phyloP scores from a whole-genome alignment of 352 stramenopile species.

The Globisporangium nunn region DNA sequence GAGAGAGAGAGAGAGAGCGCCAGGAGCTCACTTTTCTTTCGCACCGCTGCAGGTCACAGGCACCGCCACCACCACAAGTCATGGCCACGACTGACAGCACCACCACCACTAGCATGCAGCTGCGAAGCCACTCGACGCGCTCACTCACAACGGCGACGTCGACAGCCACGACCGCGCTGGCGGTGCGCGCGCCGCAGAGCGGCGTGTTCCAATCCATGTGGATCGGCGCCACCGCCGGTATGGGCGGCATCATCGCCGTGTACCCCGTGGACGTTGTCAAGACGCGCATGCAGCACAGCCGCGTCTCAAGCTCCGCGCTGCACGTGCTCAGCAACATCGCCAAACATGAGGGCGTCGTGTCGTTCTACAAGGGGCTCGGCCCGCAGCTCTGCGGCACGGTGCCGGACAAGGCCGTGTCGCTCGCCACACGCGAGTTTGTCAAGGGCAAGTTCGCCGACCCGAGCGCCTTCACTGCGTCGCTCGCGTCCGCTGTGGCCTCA shows the following conservation, averaged over 20 bases:
- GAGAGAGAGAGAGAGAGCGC: no score
- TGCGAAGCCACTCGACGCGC: conserved; percentile 7
- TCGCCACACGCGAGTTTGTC: conserved; percentile 73
- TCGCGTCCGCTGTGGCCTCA: conserved; percentile 58
- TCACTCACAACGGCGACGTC: conserved; percentile 6
- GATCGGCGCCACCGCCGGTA: conserved; percentile 71
- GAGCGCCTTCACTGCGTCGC: conserved; percentile 62
- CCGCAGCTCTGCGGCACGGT: conserved; percentile 70
- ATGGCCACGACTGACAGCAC: background rate
- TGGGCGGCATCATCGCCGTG: conserved; percentile 76
- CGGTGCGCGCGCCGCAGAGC: conserved; percentile 26
- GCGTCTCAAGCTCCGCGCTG: conserved; percentile 42
- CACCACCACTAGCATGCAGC: background rate
- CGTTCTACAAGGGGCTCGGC: conserved; percentile 75
- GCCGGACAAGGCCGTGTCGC: conserved; percentile 74
- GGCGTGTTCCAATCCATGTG: conserved; percentile 68
- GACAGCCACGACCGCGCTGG: conserved; percentile 2
- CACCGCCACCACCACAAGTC: background rate
- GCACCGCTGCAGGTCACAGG: background rate
- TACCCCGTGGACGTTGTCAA: conserved; percentile 83
- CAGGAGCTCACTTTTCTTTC: background rate
- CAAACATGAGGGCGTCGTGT: conserved; percentile 47
- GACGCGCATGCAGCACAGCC: conserved; percentile 78
- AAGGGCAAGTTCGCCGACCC: conserved; percentile 69
- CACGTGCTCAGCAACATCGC: conserved; percentile 55